Evolutionary conservation across 1,284 basidiomycete species (phyloP).

Genomic region (Abortiporus biennis): DNA sequence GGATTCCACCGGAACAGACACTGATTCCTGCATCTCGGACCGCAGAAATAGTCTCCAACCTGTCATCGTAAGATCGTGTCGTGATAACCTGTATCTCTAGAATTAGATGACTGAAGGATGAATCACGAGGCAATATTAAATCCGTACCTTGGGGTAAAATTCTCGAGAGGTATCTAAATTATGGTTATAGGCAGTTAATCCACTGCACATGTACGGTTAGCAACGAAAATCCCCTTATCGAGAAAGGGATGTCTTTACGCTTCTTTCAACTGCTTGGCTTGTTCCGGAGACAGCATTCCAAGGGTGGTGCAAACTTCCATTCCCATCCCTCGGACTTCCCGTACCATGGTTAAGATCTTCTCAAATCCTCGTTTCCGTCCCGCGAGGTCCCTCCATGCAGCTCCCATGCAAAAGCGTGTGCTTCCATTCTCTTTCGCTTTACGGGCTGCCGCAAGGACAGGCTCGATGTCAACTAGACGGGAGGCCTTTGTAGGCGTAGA

Average conservation of each 20-base stretch:
- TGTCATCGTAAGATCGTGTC: constrained; percentile 91
- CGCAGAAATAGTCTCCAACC: constrained; percentile 83
- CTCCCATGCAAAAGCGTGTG: constrained; percentile 98
- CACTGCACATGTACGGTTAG: constrained; percentile 35
- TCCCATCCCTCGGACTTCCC: constrained; percentile 81
- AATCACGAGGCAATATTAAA: constrained; percentile 1
- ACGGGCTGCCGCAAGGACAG: constrained; percentile 85
- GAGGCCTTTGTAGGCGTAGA: constrained; percentile 87
- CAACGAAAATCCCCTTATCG: constrained; percentile 7
- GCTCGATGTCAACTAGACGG: constrained; percentile 85
- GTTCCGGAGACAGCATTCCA: constrained; percentile 93
- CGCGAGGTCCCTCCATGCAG: constrained; percentile 96
- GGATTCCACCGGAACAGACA: constrained; percentile 95
- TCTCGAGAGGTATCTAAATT: constrained; percentile 98
- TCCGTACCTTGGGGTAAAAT: constrained; percentile 82
- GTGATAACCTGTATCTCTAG: constrained; percentile 95
- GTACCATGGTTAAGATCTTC: constrained; percentile 91
- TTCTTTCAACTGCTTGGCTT: constrained; percentile 90
- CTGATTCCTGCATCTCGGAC: constrained; percentile 95
- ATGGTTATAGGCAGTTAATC: constrained; percentile 97
- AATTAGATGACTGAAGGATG: neutral
- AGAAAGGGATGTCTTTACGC: constrained; percentile 54
- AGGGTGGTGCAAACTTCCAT: constrained; percentile 99
- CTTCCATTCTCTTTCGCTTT: constrained; percentile 95
- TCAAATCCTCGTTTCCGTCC: constrained; percentile 95